Percentiles rank a stretch among this genome's conserved stretches.
phyloP scores from a whole-genome alignment of 1,284 basidiomycete species.

The Ceratobasidium sp. region DNA sequence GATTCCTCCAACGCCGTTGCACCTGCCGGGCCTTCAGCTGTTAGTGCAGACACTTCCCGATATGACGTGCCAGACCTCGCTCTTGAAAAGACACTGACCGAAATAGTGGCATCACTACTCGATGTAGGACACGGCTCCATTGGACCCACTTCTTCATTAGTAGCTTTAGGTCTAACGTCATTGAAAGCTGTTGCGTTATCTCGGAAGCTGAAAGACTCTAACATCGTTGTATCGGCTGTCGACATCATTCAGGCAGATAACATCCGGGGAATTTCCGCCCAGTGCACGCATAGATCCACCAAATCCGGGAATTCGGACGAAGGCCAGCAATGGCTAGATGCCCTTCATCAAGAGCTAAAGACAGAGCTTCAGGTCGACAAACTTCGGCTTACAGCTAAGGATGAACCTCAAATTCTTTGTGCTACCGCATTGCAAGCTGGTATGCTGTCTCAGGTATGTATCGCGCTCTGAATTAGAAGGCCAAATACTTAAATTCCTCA shows the following conservation, averaged over 20 bases:
- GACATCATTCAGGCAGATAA: conserved; percentile 35
- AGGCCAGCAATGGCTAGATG: conserved; percentile 40
- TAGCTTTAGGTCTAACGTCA: conserved; percentile 59
- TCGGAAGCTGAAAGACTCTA: conserved; percentile 28
- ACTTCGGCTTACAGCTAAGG: conserved; percentile 50
- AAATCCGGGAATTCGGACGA: background rate
- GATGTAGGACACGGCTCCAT: background rate
- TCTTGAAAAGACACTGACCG: background rate
- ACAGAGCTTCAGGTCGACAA: conserved; percentile 51
- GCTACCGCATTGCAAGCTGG: conserved; percentile 58
- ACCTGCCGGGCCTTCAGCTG: background rate
- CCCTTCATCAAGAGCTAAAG: conserved; percentile 52
- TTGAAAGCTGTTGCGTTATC: conserved; percentile 53
- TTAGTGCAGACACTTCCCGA: background rate
- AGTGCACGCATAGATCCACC: background rate
- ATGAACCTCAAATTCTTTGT: conserved; percentile 53
- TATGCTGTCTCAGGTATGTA: conserved; percentile 59
- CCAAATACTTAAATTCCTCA: conserved; percentile 43
- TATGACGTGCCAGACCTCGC: background rate
- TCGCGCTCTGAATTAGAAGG: background rate
- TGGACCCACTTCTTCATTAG: conserved; percentile 51
- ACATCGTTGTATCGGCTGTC: conserved; percentile 23
- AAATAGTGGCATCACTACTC: conserved; percentile 17
- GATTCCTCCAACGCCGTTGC: background rate
- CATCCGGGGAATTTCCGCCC: background rate